A percentile compares a stretch with the other conserved stretches of the same genome.
phyloP scores from a whole-genome alignment of 2,329 filamentous ascomycete genomes.

The Colletotrichum somersetense region DNA sequence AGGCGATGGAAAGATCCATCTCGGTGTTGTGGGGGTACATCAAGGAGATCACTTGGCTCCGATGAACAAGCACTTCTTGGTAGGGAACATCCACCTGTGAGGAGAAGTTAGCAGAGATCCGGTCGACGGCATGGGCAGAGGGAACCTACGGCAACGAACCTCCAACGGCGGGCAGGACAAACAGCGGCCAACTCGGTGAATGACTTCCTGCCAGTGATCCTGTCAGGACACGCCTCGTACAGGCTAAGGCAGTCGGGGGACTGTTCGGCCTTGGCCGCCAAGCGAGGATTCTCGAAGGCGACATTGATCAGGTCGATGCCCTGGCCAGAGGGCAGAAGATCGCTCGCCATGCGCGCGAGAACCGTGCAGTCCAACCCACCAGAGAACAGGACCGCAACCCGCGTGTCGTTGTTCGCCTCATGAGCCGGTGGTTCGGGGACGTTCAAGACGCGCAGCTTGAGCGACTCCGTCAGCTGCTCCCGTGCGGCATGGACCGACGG shows the following conservation, averaged over 20 bases:
- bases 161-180: slow-evolving; percentile 81
- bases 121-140: slow-evolving; percentile 20
- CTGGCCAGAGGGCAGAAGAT: slow-evolving; percentile 76
- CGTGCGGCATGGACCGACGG: slow-evolving; percentile 66
- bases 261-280: slow-evolving; percentile 63
- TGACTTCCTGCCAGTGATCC: slow-evolving; percentile 85
- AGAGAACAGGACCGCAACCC: slow-evolving; percentile 88
- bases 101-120: neutral
- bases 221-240: slow-evolving; percentile 91
- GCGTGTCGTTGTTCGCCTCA: slow-evolving; percentile 54
- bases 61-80: slow-evolving; percentile 76
- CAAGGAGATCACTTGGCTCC: slow-evolving; percentile 76
- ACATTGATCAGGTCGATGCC: slow-evolving; percentile 92
- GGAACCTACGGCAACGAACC: slow-evolving; percentile 77
- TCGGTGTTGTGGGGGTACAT: slow-evolving; percentile 97
- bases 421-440: slow-evolving; percentile 70
- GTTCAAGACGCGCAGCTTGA: slow-evolving; percentile 73
- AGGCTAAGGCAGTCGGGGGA: slow-evolving; percentile 52
- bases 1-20: slow-evolving; percentile 97
- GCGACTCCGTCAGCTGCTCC: slow-evolving; percentile 68
- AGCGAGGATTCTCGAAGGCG: slow-evolving; percentile 93
- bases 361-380: slow-evolving; percentile 94
- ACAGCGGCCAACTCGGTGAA: slow-evolving; percentile 77
- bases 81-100: slow-evolving; percentile 83
- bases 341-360: slow-evolving; percentile 83